Evolutionary conservation across 345 rosid genomes (phyloP).

Genomic region (Brassica napus): Da-Ae NC_063445.1:44821001-44821500

Average conservation of each 20-base stretch:
- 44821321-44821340: background rate
- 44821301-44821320: background rate
- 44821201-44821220: background rate
- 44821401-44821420: background rate
- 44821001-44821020: background rate
- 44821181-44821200: background rate
- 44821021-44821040: background rate
- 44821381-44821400: background rate
- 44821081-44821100: background rate
- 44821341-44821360: conserved; percentile 1
- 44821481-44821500: no score
- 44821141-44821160: background rate
- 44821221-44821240: background rate
- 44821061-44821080: background rate
- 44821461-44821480: background rate
- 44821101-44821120: background rate
- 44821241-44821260: background rate
- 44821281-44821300: conserved; percentile 3
- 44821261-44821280: background rate
- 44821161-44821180: background rate
- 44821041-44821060: background rate
- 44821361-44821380: background rate
- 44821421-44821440: conserved; percentile 1
- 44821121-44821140: background rate
- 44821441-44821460: background rate